Conservation (phyloP, 2,329 filamentous ascomycete species). For the Neobulgaria alba region DNA sequence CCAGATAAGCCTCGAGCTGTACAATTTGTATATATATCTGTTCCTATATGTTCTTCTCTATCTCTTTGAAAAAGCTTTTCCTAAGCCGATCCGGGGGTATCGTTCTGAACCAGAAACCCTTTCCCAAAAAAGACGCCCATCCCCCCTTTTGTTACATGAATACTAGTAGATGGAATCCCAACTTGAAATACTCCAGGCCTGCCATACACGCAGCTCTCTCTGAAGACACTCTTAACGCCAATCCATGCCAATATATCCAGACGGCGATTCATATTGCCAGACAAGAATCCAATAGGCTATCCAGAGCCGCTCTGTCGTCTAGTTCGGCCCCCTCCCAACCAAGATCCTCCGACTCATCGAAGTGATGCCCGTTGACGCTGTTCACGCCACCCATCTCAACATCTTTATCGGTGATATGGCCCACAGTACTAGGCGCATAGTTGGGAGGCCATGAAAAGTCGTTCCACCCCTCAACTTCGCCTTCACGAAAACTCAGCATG, state of each 20-base stretch:
- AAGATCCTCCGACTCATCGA: constrained; percentile 45
- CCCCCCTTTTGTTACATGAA: too few species aligned
- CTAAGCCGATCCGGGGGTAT: too few species aligned
- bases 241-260: constrained; percentile 6
- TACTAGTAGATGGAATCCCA: too few species aligned
- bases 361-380: constrained; percentile 42
- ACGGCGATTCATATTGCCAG: constrained; percentile 17
- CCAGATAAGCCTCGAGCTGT: too few species aligned
- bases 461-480: constrained; percentile 60
- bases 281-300: constrained; percentile 40
- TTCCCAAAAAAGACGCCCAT: too few species aligned
- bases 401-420: constrained; percentile 30
- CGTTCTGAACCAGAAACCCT: too few species aligned
- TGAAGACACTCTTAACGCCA: constrained; percentile 17
- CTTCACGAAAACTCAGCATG: constrained; percentile 63
- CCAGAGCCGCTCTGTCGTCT: constrained; percentile 43
- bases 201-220: too few species aligned
- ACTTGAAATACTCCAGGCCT: too few species aligned
- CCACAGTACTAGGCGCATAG: constrained; percentile 26
- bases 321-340: constrained; percentile 54
- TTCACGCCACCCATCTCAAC: constrained; percentile 31
- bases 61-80: too few species aligned
- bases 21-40: too few species aligned
- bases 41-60: too few species aligned
- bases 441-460: constrained; percentile 40